These are phyloP conservation scores for Wickerhamomyces queroliae DNA, from an alignment of 805 yeast genomes.

Conservation along the genomic window DNA sequence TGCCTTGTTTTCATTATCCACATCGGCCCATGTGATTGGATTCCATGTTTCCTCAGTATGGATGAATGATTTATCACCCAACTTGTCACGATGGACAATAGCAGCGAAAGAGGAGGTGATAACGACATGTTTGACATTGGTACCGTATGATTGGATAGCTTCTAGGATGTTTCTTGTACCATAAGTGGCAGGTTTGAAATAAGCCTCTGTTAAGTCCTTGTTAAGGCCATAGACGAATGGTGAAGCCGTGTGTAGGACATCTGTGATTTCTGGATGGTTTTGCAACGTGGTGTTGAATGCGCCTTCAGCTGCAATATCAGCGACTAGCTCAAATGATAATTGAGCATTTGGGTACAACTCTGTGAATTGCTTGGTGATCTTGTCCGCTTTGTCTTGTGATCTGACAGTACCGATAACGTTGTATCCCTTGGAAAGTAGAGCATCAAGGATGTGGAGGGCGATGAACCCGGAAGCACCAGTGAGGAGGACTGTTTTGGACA, in stretches of 20 bases:
- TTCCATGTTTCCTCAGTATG: slow-evolving; percentile 41
- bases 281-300: slow-evolving; percentile 42
- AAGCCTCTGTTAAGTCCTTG: slow-evolving; percentile 39
- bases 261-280: slow-evolving; percentile 42
- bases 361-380: slow-evolving; percentile 23
- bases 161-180: slow-evolving; percentile 43
- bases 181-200: slow-evolving; percentile 47
- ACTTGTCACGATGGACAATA: slow-evolving; percentile 26
- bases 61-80: slow-evolving; percentile 23
- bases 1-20: slow-evolving; percentile 29
- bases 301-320: slow-evolving; percentile 38
- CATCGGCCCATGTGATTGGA: slow-evolving; percentile 40
- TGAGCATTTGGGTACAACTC: slow-evolving; percentile 25
- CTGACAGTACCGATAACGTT: slow-evolving; percentile 42
- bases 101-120: slow-evolving; percentile 45
- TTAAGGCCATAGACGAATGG: slow-evolving; percentile 43
- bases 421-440: slow-evolving; percentile 32
- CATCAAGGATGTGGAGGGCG: slow-evolving; percentile 37
- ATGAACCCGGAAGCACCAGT: slow-evolving; percentile 47
- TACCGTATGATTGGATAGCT: slow-evolving; percentile 34
- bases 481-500: slow-evolving; percentile 29
- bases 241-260: slow-evolving; percentile 57
- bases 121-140: slow-evolving; percentile 38
- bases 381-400: slow-evolving; percentile 30
- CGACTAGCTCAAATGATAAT: slow-evolving; percentile 39